Evolutionary conservation across 208 protist genomes (phyloP).

Genomic region (Crithidia bombi): DNA sequence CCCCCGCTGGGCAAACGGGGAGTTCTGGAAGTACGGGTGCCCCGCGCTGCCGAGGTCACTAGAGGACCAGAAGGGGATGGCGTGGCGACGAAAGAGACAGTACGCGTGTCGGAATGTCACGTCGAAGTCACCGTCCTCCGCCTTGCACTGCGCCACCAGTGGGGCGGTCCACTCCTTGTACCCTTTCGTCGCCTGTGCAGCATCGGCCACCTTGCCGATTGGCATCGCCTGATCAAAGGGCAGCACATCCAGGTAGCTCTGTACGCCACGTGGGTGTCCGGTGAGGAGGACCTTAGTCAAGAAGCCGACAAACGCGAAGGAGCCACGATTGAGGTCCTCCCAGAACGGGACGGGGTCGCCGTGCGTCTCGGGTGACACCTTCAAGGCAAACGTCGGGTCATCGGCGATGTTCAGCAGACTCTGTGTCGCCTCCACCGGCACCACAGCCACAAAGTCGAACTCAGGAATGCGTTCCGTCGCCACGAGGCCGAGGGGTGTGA

Average conservation of each 20-base stretch:
- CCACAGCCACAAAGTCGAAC: conserved; percentile 88
- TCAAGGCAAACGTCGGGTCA: conserved; percentile 67
- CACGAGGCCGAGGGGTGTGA: conserved; percentile 77
- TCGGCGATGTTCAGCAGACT: conserved; percentile 71
- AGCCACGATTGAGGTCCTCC: conserved; percentile 75
- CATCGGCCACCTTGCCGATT: conserved; percentile 68
- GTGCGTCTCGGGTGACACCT: conserved; percentile 67
- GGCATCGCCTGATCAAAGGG: conserved; percentile 78
- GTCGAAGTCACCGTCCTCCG: conserved; percentile 66
- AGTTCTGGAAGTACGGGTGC: conserved; percentile 80
- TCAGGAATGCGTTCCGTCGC: conserved; percentile 80
- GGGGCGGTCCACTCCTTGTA: conserved; percentile 68
- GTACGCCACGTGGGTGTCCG: conserved; percentile 68
- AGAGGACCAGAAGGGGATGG: conserved; percentile 82
- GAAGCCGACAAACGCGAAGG: conserved; percentile 77
- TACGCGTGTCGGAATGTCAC: conserved; percentile 78
- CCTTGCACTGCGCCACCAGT: conserved; percentile 62
- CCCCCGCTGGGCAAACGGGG: conserved; percentile 48
- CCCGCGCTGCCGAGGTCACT: conserved; percentile 55
- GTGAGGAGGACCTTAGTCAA: conserved; percentile 70
- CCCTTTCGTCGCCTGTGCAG: conserved; percentile 64
- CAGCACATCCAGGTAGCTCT: conserved; percentile 86
- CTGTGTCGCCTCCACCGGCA: conserved; percentile 76
- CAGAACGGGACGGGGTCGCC: conserved; percentile 77
- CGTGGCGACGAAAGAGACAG: conserved; percentile 86